Evolutionary conservation across 805 yeast genomes (phyloP), one percentile per base, ranked within the genome.

Genomic region (Candida vaughaniae): DNA sequence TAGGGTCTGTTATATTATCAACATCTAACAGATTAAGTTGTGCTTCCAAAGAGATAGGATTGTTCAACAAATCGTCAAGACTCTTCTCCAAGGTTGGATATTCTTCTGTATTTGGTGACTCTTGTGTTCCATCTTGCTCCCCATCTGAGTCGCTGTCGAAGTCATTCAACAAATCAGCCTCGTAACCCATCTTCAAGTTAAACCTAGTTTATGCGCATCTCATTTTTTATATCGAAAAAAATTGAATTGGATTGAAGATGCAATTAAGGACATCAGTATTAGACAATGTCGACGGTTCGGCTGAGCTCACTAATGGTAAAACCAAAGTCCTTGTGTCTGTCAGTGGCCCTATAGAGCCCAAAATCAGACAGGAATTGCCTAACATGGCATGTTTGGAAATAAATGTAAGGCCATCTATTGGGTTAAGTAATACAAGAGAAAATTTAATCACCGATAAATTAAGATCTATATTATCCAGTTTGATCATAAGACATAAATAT

Each of bases 321-420:
- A 77, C 84, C 1, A 75, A 75, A 39, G 80, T 85, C 3, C 61
- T 90, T 2, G 78, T 82, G 29, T 80, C 96, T 0, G 90, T 91
- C 1, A 75, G 90, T 1, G 99, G 99, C 0, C 99, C 99, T 0
- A 74, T 91, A 20, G 97, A 91, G 52, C 81, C 87, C 8, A 83
- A 82, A 55, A 61, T 78, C 10, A 75, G 91, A 48, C 95, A 89
- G 54, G 98, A 91, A 56, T 59, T 81, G 22, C 96, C 97, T 8
- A 81, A 85, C 11, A 67, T 72, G 30, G 82, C 91, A 11, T 80
- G 86, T 12, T 57, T 93, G 12, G 96, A 89, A 57, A 73, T 93
- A 6, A 75, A 78, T 15, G 80, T 90, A 2, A 69, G 89, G 26
- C 96, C 98, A 1, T 78, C 83, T 16, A 64, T 69, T 10, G 98